Conservation (phyloP, 1,139 yeast species). For the Barnettozyma hawaiiensis region DNA sequence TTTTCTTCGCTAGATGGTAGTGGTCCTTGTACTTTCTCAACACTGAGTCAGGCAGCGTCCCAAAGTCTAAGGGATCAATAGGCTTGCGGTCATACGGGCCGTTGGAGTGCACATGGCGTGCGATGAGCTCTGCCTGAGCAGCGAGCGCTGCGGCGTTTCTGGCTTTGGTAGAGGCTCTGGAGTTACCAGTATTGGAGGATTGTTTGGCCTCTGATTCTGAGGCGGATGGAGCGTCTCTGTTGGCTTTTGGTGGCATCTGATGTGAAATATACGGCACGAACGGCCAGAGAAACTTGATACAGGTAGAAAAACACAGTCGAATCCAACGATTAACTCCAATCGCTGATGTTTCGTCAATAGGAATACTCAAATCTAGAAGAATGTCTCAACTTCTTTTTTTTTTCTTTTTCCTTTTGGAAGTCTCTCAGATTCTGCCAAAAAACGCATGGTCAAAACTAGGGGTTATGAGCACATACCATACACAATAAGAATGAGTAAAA, state of each 20-base stretch:
- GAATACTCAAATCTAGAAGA: too few species aligned
- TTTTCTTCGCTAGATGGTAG: slow-evolving; percentile 42
- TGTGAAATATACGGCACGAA: too few species aligned
- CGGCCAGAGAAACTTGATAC: neutral
- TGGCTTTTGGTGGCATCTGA: slow-evolving; percentile 23
- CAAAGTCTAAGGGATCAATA: slow-evolving; percentile 56
- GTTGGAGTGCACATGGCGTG: slow-evolving; percentile 57
- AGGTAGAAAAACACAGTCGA: too few species aligned
- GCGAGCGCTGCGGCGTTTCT: slow-evolving; percentile 51
- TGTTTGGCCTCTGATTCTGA: slow-evolving; percentile 24
- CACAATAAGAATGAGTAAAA: too few species aligned
- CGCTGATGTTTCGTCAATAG: too few species aligned
- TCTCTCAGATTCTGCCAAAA: too few species aligned
- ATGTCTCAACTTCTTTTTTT: too few species aligned
- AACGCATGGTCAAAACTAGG: too few species aligned
- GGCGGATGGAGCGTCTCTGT: slow-evolving; percentile 23
- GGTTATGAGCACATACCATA: too few species aligned
- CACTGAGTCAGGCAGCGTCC: slow-evolving; percentile 44
- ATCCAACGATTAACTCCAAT: too few species aligned
- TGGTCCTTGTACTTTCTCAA: slow-evolving; percentile 53
- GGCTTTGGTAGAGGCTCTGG: slow-evolving; percentile 45
- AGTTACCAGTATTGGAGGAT: slow-evolving; percentile 10
- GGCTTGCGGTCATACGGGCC: slow-evolving; percentile 52
- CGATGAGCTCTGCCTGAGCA: slow-evolving; percentile 53
- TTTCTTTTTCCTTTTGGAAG: too few species aligned